Percentiles rank a stretch among this genome's conserved stretches.
Conservation (phyloP, 495 filamentous ascomycete genomes). For the Cladorrhinum samala region DNA sequence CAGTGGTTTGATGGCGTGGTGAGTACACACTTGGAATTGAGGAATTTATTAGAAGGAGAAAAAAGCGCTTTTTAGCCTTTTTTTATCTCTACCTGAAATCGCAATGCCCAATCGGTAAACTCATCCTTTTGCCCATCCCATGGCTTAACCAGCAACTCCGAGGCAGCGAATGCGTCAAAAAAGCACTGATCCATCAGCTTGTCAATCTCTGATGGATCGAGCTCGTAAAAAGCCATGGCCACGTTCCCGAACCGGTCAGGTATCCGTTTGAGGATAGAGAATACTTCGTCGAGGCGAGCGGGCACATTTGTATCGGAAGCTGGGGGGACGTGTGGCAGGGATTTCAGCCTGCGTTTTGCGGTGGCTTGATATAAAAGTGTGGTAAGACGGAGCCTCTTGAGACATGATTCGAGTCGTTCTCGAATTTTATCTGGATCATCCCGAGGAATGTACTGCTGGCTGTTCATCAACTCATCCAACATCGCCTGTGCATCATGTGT, state of each 20-base stretch:
- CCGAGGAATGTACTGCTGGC: conserved; percentile 46
- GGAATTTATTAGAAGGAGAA: no score
- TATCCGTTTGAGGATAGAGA: conserved; percentile 33
- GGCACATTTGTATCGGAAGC: conserved; percentile 20
- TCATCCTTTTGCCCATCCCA: conserved; percentile 42
- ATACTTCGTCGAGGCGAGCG: conserved; percentile 39
- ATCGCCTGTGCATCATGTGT: conserved; percentile 34
- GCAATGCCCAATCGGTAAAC: conserved; percentile 44
- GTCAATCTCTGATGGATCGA: conserved; percentile 42
- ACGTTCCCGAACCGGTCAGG: conserved; percentile 37
- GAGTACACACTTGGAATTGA: no score
- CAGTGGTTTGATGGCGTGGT: no score
- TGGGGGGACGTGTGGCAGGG: conserved; percentile 35
- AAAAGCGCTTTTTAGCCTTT: conserved; percentile 15
- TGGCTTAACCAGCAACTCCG: conserved; percentile 36
- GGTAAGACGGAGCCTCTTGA: conserved; percentile 52
- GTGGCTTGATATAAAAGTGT: conserved; percentile 54
- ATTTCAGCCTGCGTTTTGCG: conserved; percentile 54
- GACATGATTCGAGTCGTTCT: conserved; percentile 48
- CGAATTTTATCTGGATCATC: conserved; percentile 50
- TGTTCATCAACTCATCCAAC: conserved; percentile 52
- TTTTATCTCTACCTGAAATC: conserved; percentile 44
- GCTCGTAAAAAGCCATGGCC: conserved; percentile 44
- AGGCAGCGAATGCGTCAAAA: conserved; percentile 40
- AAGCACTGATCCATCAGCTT: conserved; percentile 43